Evolutionary conservation across 495 filamentous ascomycete genomes (phyloP), one percentile per base, ranked within the genome.

Genomic region (Wilcoxina mikolae): DNA sequence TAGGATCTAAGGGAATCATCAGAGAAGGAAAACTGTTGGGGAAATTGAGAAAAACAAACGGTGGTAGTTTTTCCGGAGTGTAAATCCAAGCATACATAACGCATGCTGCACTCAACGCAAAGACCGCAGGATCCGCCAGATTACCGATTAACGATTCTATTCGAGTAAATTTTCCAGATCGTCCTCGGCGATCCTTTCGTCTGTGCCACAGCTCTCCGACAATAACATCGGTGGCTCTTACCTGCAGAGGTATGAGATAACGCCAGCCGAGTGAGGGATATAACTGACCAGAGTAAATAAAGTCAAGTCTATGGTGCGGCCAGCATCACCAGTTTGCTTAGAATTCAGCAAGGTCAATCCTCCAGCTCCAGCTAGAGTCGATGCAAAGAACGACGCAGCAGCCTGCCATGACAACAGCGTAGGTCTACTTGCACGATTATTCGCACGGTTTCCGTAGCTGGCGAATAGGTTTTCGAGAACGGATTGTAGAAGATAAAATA

Each of bases 221-320:
- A 7, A 87, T 55, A 27, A 84, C 78, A 66, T 94, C 86, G 18
- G 84, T 64, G 39, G 89, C 88, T 59, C 86, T 76, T 33, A 56
- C 43, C 43, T 46, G 23, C 15, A 1, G 3, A 18, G 22, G 12
- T 3, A 20, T 46, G 17, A 18, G 12, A 18, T 17, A 17, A 23
- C 9, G 24, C 43, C 17, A 12, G 9, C 1, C 17, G 43, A 25
- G 2, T 3, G 23, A 7, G 43, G 43, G 24, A 46, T 7, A 46
- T 25, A 11, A 46, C 43, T 35, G 7, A 79, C 78, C 41, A 78
- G 68, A n/a, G 82, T 77, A 64, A 91, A 90, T 29, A 94, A 71
- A 1, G 89, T 91, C 26, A 95, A 75, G 67, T 94, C 87, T 62
- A 95, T 74, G 10, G 87, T 93, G 53, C 80, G 79, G 50, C 89